Conservation (phyloP, 352 stramenopile genomes). For the Phytophthora capsici region DNA sequence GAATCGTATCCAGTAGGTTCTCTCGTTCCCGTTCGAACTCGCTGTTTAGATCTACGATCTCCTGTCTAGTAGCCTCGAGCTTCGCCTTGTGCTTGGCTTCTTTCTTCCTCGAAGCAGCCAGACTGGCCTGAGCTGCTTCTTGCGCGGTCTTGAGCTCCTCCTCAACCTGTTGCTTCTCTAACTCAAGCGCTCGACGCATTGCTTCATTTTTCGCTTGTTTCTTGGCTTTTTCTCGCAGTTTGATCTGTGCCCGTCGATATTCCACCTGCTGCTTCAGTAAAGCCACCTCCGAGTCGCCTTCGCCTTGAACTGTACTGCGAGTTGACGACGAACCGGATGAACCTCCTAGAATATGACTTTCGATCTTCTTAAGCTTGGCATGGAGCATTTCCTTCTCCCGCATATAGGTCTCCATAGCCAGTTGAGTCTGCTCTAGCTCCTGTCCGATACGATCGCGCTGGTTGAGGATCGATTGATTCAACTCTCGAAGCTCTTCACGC, state of each 20-base stretch:
- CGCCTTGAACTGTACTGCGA: constrained; percentile 7
- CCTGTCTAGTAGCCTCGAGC: constrained; percentile 75
- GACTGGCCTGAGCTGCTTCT: constrained; percentile 62
- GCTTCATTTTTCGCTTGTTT: constrained; percentile 72
- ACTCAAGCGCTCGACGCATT: constrained; percentile 53
- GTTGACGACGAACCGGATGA: constrained; percentile 30
- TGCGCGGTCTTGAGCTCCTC: constrained; percentile 77
- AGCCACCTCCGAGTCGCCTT: constrained; percentile 71
- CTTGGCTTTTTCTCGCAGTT: constrained; percentile 78
- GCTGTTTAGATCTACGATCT: constrained; percentile 84
- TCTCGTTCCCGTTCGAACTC: constrained; percentile 90
- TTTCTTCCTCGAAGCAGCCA: constrained; percentile 67
- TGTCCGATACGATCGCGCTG: constrained; percentile 78
- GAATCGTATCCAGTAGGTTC: constrained; percentile 86
- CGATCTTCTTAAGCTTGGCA: constrained; percentile 79
- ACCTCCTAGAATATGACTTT: constrained; percentile 78
- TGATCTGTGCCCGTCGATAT: constrained; percentile 78
- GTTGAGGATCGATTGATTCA: constrained; percentile 71
- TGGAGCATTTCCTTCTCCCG: constrained; percentile 70
- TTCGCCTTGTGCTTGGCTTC: constrained; percentile 74
- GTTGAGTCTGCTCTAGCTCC: constrained; percentile 75
- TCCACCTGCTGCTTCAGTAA: constrained; percentile 87
- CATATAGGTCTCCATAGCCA: constrained; percentile 68
- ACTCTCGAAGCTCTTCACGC: constrained; percentile 62
- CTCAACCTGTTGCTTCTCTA: constrained; percentile 81